phyloP scores from a whole-genome alignment of 148 eudicot genomes.

The Rhododendron ferrugineum region DNA sequence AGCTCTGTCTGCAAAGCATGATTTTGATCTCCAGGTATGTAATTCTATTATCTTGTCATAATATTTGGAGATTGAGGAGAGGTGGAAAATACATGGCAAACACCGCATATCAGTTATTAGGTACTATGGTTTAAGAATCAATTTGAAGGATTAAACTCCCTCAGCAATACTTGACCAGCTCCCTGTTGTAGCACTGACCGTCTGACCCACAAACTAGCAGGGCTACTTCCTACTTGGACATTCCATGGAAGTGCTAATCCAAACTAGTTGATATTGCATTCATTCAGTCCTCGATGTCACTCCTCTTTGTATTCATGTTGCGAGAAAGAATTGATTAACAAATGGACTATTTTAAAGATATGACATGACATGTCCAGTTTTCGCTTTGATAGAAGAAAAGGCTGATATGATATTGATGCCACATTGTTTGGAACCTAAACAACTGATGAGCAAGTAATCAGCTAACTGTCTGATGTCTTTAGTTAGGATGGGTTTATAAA shows the following conservation, averaged over 20 bases:
- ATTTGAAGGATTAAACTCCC: neutral
- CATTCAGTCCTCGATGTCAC: neutral
- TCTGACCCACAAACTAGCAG: neutral
- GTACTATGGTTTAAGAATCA: neutral
- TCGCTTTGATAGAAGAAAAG: too few relatives aligned
- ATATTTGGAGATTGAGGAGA: neutral
- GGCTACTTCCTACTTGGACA: neutral
- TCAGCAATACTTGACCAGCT: neutral
- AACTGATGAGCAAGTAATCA: neutral
- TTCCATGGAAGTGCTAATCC: neutral
- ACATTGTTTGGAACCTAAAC: neutral
- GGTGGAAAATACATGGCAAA: neutral
- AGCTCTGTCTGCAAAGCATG: slow-evolving; percentile 53
- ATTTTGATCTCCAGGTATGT: slow-evolving; percentile 85
- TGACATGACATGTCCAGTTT: neutral
- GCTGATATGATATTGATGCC: neutral
- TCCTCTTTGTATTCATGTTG: neutral
- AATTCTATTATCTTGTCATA: neutral
- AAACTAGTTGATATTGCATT: neutral
- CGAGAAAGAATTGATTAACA: neutral
- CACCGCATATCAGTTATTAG: neutral
- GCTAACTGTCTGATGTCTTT: neutral
- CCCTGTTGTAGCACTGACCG: neutral
- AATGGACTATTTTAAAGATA: neutral
- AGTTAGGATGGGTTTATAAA: neutral